These are phyloP conservation scores for Globisporangium takayamanum DNA, from an alignment of 352 stramenopile genomes.

Conservation along the genomic window DNA sequence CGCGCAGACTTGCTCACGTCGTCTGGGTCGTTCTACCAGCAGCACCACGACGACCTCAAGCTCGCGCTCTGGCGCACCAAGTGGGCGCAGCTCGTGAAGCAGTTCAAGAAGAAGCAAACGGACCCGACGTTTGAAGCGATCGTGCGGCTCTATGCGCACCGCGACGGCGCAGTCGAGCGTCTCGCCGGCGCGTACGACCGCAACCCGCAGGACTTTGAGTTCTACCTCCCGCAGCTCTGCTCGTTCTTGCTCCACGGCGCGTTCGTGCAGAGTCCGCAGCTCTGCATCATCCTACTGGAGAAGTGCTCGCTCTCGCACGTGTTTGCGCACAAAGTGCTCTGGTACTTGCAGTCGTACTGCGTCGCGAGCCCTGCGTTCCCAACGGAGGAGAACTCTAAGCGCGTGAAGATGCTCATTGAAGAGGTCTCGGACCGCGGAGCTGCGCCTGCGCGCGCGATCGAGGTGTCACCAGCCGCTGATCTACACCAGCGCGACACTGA, in stretches of 20 bases:
- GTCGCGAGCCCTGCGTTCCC: slow-evolving; percentile 49
- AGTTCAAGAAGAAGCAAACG: slow-evolving; percentile 51
- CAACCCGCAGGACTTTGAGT: slow-evolving; percentile 67
- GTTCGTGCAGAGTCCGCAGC: slow-evolving; percentile 56
- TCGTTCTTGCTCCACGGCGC: slow-evolving; percentile 73
- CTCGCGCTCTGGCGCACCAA: slow-evolving; percentile 59
- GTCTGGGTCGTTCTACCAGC: slow-evolving; percentile 6
- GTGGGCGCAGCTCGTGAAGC: slow-evolving; percentile 67
- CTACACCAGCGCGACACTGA: slow-evolving; percentile 3
- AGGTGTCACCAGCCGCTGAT: slow-evolving; percentile 17
- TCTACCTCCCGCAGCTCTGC: slow-evolving; percentile 81
- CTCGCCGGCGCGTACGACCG: slow-evolving; percentile 45
- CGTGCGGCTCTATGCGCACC: slow-evolving; percentile 77
- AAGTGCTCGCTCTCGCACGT: slow-evolving; percentile 82
- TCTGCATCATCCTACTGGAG: slow-evolving; percentile 59
- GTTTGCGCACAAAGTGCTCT: slow-evolving; percentile 81
- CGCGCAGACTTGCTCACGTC: slow-evolving; percentile 1
- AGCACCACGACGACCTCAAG: slow-evolving; percentile 35
- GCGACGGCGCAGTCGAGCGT: slow-evolving; percentile 52
- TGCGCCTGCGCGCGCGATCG: slow-evolving; percentile 36
- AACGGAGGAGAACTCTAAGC: slow-evolving; percentile 44
- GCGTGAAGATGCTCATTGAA: slow-evolving; percentile 75
- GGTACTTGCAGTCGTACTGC: slow-evolving; percentile 81
- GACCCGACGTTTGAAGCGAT: slow-evolving; percentile 80
- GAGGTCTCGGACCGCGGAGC: slow-evolving; percentile 58